Percentiles rank a stretch among this genome's conserved stretches.
These are phyloP conservation scores for Verbascum thapsus DNA, from an alignment of 257 asterid species.

Conservation along the genomic window DNA sequence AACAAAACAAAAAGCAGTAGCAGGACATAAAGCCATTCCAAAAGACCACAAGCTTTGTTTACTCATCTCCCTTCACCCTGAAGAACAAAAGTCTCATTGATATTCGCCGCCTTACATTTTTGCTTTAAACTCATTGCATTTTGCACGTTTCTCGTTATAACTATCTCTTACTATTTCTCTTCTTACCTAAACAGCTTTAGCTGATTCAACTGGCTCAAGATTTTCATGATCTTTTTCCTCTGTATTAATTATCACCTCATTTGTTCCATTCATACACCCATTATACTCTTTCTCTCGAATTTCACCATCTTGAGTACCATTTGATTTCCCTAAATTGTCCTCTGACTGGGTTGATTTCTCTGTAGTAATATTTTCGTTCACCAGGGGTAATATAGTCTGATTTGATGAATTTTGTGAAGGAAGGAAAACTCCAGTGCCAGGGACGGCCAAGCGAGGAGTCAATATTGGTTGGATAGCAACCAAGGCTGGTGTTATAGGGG, in stretches of 20 bases:
- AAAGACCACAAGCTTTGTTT: neutral
- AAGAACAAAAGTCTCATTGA: constrained; percentile 25
- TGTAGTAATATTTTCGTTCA: constrained; percentile 29
- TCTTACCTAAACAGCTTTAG: too few species aligned
- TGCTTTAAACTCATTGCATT: constrained; percentile 44
- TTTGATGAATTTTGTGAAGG: constrained; percentile 58
- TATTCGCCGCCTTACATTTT: constrained; percentile 57
- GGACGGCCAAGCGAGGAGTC: too few species aligned
- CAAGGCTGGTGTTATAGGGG: too few species aligned
- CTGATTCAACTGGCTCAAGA: too few species aligned
- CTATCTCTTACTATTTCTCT: constrained; percentile 13
- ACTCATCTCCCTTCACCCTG: too few species aligned
- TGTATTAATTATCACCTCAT: constrained; percentile 13
- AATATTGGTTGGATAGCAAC: too few species aligned
- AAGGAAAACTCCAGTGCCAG: constrained; percentile 93
- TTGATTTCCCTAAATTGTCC: constrained; percentile 31
- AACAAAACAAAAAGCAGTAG: constrained; percentile 38
- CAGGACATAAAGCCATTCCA: too few species aligned
- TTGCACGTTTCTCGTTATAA: constrained; percentile 7
- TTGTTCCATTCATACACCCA: constrained; percentile 38
- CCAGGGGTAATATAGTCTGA: constrained; percentile 32
- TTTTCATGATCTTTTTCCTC: constrained; percentile 38
- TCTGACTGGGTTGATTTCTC: constrained; percentile 35
- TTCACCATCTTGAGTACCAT: constrained; percentile 31
- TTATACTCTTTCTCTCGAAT: constrained; percentile 40